These are phyloP conservation scores for Beauveria varroae DNA, from an alignment of 2,329 filamentous ascomycete genomes.

Conservation along the genomic window DNA sequence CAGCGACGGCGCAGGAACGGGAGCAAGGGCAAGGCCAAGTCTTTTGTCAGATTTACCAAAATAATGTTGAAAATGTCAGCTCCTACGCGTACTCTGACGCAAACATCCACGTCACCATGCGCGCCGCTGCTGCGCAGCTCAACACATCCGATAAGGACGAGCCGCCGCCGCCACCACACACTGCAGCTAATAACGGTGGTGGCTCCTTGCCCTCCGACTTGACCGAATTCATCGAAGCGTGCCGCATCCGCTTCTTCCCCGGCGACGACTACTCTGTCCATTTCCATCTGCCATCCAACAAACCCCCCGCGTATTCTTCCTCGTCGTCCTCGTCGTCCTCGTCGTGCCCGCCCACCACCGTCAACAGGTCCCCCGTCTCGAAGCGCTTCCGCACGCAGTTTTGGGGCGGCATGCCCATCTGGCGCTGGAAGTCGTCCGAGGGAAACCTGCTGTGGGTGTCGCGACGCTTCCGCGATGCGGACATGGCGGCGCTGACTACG, in stretches of 20 bases:
- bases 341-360: neutral
- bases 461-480: constrained; percentile 5
- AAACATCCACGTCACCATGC: constrained; percentile 11
- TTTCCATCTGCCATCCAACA: neutral
- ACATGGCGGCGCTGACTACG: neutral
- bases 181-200: neutral
- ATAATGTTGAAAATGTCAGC: neutral
- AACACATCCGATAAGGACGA: neutral
- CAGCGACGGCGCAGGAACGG: neutral
- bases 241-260: constrained; percentile 7
- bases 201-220: neutral
- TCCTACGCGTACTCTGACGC: neutral
- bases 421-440: constrained; percentile 11
- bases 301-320: neutral
- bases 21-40: neutral
- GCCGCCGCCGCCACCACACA: neutral
- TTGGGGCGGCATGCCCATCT: constrained; percentile 9
- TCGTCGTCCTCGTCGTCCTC: neutral
- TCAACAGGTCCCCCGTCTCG: neutral
- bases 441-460: constrained; percentile 8
- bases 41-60: constrained; percentile 8
- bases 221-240: constrained; percentile 9
- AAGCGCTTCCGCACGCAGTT: constrained; percentile 10
- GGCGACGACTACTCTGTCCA: constrained; percentile 3
- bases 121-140: neutral